A percentile compares a stretch with the other conserved stretches of the same genome.
phyloP scores from a whole-genome alignment of 2,329 filamentous ascomycete genomes.

The Aspergillus bombycis region DNA sequence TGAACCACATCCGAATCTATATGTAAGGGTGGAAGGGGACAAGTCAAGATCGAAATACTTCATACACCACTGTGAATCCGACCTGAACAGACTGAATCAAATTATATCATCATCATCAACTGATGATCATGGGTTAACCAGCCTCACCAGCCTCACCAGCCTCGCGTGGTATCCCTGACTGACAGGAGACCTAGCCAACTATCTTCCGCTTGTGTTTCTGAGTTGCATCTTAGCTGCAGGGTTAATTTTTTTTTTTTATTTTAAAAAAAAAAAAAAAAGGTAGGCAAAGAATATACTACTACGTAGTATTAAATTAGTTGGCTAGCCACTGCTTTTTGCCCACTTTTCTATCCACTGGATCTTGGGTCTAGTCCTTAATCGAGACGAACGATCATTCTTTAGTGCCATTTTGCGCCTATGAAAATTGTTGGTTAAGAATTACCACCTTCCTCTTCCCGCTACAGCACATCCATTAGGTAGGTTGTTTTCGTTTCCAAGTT shows the following conservation, averaged over 20 bases:
- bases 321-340: not conserved
- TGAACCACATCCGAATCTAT: not conserved
- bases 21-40: not conserved
- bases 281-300: not conserved
- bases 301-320: constrained; percentile 1
- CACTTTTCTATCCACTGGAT: not conserved
- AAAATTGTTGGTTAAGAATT: constrained; percentile 5
- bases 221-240: constrained; percentile 5
- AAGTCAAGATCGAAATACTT: not conserved
- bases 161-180: constrained; percentile 5
- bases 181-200: constrained; percentile 1
- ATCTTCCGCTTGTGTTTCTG: not conserved
- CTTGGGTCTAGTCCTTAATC: not conserved
- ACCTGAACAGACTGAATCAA: not conserved
- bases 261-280: too few relatives aligned
- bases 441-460: not conserved
- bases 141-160: constrained; percentile 7
- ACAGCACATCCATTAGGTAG: not conserved
- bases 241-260: not conserved
- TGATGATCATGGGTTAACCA: not conserved
- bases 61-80: not conserved
- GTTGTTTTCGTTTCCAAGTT: too few relatives aligned
- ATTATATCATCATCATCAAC: not conserved
- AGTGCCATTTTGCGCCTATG: constrained; percentile 10
- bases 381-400: constrained; percentile 12